Evolutionary conservation across 306 rosid genomes (phyloP), one percentile per base, ranked within the genome.

Genomic region (Canavalia ensiformis): DNA sequence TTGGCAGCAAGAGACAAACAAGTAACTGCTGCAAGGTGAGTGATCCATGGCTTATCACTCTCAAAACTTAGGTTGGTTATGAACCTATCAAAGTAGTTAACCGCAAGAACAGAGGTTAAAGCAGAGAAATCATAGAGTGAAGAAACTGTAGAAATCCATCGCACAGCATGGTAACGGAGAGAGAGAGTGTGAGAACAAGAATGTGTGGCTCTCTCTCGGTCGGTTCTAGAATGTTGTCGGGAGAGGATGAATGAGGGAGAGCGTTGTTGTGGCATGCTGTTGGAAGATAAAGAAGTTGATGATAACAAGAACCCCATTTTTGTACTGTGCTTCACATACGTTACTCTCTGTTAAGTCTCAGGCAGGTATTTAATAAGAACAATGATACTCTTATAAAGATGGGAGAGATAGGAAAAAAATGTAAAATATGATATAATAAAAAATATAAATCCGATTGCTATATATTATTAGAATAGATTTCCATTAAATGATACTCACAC

Each of bases 1-100:
- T 94, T 94, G 65, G 98, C 97, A 64, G 98, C 98, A 50, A 94
- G 85, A 39, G 98, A 92, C 31, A 92, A 78, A 68, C 90, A 94
- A 42, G 98, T 87, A 63, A 90, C 88, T 0, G 97, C 90, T 11
- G 88, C 83, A 39, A 94, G 91, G 30, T 92, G 98, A 55, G 76
- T 77, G 92, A 89, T 89, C 97, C 97, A 92, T 4, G 94, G 97
- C 85, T 84, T 94, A 28, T 90, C 89, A 47, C 39, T 82, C 81
- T 87, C 89, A 67, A 88, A 84, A 35, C 46, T 78, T 1, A 33
- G 72, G 84, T 76, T 89, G 0, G 83, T 75, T n/a, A 76, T 56
- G 88, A 90, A 94, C 74, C 98, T 85, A 86, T 90, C 92, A 30
- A 90, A 89, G 90, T 89, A 94, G 88, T 89, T 94, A 51, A 94